Base-by-base conservation (phyloP, 2,329 filamentous ascomycete genomes). In the Aspergillus fischeri region DNA sequence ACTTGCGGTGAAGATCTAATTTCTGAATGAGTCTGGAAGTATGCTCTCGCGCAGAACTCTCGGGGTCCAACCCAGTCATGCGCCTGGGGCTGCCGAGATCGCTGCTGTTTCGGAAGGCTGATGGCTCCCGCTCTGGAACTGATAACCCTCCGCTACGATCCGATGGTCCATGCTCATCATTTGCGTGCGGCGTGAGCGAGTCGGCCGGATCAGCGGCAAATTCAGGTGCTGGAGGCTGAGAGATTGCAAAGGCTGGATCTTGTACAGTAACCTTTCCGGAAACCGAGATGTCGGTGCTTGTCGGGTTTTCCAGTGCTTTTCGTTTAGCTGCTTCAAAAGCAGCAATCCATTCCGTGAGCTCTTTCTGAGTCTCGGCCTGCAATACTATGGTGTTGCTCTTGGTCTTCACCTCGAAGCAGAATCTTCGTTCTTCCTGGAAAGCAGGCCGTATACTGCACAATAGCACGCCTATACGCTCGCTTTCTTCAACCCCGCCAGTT, bases 401-500 rank as follows among this genome's bases (percentile, higher is more conserved):
- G 2, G 94, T 99, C 80, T 97, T 99, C 68, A 99, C 89, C 75
- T 99, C 94, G 67, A 99, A 97, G 72, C 94, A 97, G 75, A 97
- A 99, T 17, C 94, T 85, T 42, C 94, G 86, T 68, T 99, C 94
- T 75, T 99, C 94, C 64, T 91, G 87, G 52, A 95, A 89, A 0
- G 92, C 92, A 20, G 92, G 92, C 67, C 93, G 91, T 51, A 94
- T 89, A 67, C 91, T 96, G 77, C 94, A 99, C 42, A 99, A 85
- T 53, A 99, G 77, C 3, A 99, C 92, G 44, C 94, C 94, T 59
- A 96, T 96, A 76, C 96, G 92, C 67, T 99, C 94, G 49, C 92
- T 96, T 72, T 97, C 93, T 65, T 97, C 86, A 24, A 99, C 94
- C 35, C 92, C 93, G 48, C 86, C 87, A 48, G 86, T 87, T 57